Evolutionary conservation across 2,329 filamentous ascomycete species (phyloP).

Genomic region (Phoma herbarum): DNA sequence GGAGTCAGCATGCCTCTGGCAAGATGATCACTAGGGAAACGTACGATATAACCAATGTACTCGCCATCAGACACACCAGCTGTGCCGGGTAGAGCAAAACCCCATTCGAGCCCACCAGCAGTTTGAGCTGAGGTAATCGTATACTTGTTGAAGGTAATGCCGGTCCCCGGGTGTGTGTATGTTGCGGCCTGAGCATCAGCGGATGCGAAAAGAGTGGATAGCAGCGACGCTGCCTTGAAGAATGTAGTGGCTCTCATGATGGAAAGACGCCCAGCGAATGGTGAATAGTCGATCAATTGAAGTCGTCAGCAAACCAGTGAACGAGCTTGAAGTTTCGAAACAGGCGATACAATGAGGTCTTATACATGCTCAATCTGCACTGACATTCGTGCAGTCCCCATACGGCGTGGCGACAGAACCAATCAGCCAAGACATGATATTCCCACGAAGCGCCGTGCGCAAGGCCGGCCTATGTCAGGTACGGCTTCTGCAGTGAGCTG

Average conservation of each 20-base stretch:
- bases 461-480: slow-evolving; percentile 16
- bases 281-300: slow-evolving; percentile 21
- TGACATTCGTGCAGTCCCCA: slow-evolving; percentile 21
- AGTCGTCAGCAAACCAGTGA: slow-evolving; percentile 36
- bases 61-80: slow-evolving; percentile 40
- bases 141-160: slow-evolving; percentile 43
- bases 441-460: slow-evolving; percentile 8
- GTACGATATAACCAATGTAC: slow-evolving; percentile 51
- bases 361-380: slow-evolving; percentile 45
- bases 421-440: slow-evolving; percentile 13
- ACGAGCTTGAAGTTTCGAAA: slow-evolving; percentile 30
- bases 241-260: slow-evolving; percentile 49
- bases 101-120: slow-evolving; percentile 47
- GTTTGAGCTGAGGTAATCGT: slow-evolving; percentile 38
- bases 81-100: slow-evolving; percentile 44
- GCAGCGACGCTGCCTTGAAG: slow-evolving; percentile 49
- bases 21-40: background rate
- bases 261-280: slow-evolving; percentile 28
- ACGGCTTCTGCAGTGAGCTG: slow-evolving; percentile 16
- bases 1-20: slow-evolving; percentile 18
- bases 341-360: slow-evolving; percentile 26
- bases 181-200: slow-evolving; percentile 42
- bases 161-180: slow-evolving; percentile 43
- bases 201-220: slow-evolving; percentile 45
- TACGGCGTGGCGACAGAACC: background rate